Evolutionary conservation across 495 filamentous ascomycete species (phyloP), one percentile per base, ranked within the genome.

Genomic region (Massariosphaeria phaeospora): DNA sequence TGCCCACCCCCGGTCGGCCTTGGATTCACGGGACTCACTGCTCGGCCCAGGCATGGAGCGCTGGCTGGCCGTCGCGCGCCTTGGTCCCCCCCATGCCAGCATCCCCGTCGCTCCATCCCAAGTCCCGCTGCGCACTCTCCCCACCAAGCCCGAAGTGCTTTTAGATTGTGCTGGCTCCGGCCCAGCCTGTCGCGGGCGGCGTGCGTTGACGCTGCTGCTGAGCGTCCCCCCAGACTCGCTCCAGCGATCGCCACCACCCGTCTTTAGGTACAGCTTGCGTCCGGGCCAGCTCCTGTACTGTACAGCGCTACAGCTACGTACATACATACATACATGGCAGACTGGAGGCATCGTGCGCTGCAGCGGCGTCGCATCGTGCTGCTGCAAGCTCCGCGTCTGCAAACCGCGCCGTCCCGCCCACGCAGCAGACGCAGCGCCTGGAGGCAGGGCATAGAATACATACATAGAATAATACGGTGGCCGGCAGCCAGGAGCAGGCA

Each of bases 381-480:
- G 50, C 50, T 39, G 27, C 51, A 11, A 31, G 8, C 51, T 20
- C 13, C 35, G 20, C 35, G 10, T 41, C 20, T 49, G 33, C 31
- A 29, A 29, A 21, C 51, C 62, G 62, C 51, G 62, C 62, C 62
- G 62, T 55, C 62, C 62, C 62, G 62, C 58, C 46, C 53, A 55
- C 62, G 57, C 62, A 64, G 52, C 57, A 20, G 38, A 17, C 20
- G 38, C 38, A 40, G 43, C 39, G 12, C n/a, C 6, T 11, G 36
- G 7, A 20, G 36, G 6, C 6, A 6, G 6, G 21, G 24, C 15
- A 45, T n/a, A n/a, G n/a, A n/a, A n/a, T n/a, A n/a, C n/a, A n/a
- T n/a, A n/a, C n/a, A n/a, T n/a, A n/a, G n/a, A n/a, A n/a, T n/a
- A n/a, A n/a, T n/a, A n/a, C n/a, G n/a, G n/a, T n/a, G n/a, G n/a